Percentiles rank a stretch among this genome's conserved stretches.
phyloP scores from a whole-genome alignment of 352 stramenopile genomes.

The Phytophthora chlamydospora region DNA sequence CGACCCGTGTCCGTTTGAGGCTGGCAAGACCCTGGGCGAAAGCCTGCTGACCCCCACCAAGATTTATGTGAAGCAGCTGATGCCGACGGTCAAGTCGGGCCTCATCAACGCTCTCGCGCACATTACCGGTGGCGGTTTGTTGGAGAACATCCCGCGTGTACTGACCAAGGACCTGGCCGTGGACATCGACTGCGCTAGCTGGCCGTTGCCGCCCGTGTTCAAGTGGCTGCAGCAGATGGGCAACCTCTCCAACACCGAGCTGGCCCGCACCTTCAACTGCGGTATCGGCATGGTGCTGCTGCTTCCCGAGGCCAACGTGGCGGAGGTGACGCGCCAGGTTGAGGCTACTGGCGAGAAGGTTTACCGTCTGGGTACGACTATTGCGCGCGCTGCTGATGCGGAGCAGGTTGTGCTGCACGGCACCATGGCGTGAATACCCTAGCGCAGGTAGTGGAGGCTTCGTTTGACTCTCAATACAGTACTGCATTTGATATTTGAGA shows the following conservation, averaged over 20 bases:
- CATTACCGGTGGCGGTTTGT: conserved; percentile 98
- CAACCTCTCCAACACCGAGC: conserved; percentile 94
- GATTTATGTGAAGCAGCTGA: conserved; percentile 96
- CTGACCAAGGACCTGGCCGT: conserved; percentile 92
- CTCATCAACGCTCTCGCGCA: conserved; percentile 95
- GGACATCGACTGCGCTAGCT: conserved; percentile 91
- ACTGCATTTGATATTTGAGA: conserved; percentile 32
- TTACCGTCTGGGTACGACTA: conserved; percentile 89
- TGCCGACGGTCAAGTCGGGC: conserved; percentile 78
- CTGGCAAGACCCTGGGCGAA: conserved; percentile 91
- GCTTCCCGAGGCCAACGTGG: conserved; percentile 88
- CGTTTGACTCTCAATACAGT: conserved; percentile 30
- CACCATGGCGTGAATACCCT: conserved; percentile 60
- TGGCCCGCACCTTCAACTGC: conserved; percentile 99
- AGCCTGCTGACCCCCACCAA: conserved; percentile 96
- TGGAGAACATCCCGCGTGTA: conserved; percentile 98
- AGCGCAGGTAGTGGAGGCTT: conserved; percentile 25
- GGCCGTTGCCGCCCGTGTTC: conserved; percentile 96
- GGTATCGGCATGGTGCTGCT: conserved; percentile 99
- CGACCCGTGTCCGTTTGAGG: conserved; percentile 77
- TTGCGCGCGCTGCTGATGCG: conserved; percentile 51
- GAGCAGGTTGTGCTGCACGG: conserved; percentile 90
- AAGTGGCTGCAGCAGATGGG: conserved; percentile 96
- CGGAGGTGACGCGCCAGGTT: conserved; percentile 87
- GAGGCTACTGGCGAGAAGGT: conserved; percentile 89